Conservation (phyloP, 106 monocot genomes). For the Apostasia shenzhenica region DNA sequence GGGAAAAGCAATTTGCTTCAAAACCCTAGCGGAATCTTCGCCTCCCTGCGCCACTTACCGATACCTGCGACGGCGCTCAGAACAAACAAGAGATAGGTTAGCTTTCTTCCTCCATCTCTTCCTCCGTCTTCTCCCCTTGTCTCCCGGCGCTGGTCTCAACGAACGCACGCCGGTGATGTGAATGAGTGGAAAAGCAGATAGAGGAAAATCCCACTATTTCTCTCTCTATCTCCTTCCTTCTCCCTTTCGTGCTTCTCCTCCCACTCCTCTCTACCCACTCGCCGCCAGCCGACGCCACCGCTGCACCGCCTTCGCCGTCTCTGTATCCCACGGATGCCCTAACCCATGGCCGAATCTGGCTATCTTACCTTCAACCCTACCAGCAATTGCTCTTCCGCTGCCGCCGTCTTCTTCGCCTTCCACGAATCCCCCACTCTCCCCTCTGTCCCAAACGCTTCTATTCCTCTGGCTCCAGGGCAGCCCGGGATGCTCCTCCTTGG, state of each 20-base stretch:
- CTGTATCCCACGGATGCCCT: conserved; percentile 35
- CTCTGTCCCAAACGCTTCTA: conserved; percentile 49
- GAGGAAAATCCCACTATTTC: too few relatives aligned
- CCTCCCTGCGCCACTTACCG: too few relatives aligned
- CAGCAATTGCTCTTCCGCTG: conserved; percentile 11
- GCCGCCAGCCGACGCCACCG: not conserved
- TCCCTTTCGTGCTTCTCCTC: not conserved
- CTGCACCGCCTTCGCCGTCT: not conserved
- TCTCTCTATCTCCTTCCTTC: not conserved
- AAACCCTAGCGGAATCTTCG: too few relatives aligned
- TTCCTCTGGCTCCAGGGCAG: conserved; percentile 97
- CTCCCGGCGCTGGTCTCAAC: too few relatives aligned
- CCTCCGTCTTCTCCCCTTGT: too few relatives aligned
- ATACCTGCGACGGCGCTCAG: too few relatives aligned
- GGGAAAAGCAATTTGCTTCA: too few relatives aligned
- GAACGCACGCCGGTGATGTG: too few relatives aligned
- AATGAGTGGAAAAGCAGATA: too few relatives aligned
- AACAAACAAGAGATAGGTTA: too few relatives aligned
- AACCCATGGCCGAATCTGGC: conserved; percentile 40
- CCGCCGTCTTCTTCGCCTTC: conserved; percentile 54
- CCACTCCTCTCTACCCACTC: not conserved
- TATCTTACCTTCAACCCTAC: conserved; percentile 35
- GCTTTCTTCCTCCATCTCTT: too few relatives aligned
- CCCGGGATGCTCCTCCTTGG: conserved; percentile 88
- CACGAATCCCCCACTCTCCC: conserved; percentile 61